Evolutionary conservation across 2,329 filamentous ascomycete species (phyloP).

Genomic region (Anthostomella pinea): DNA sequence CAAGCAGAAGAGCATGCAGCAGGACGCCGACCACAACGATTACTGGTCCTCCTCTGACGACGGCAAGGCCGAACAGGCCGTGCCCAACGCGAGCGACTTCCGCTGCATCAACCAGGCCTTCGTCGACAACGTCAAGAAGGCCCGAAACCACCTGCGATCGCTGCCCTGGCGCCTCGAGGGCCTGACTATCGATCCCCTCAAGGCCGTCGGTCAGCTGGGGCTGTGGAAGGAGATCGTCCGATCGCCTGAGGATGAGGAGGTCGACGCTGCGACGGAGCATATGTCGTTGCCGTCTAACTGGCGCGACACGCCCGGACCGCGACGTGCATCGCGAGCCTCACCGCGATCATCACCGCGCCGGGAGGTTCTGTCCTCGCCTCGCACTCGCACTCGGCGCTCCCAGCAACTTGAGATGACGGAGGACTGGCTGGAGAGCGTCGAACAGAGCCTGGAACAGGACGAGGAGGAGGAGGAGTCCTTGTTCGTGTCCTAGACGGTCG

Average conservation of each 20-base stretch:
- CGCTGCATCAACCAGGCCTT: constrained; percentile 10
- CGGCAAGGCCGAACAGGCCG: neutral
- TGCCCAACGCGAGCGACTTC: constrained; percentile 9
- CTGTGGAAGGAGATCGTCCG: constrained; percentile 22
- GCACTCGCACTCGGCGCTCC: too few relatives aligned
- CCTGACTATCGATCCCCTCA: constrained; percentile 17
- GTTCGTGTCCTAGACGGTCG: neutral
- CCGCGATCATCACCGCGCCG: neutral
- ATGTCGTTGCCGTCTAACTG: constrained; percentile 6
- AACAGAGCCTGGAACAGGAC: neutral
- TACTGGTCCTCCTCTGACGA: too few relatives aligned
- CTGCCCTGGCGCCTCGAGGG: constrained; percentile 23
- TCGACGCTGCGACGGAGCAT: too few relatives aligned
- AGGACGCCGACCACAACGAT: constrained; percentile 1
- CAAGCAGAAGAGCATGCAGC: constrained; percentile 8
- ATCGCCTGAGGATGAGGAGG: too few relatives aligned
- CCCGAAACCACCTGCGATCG: constrained; percentile 4
- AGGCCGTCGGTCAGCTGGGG: constrained; percentile 11
- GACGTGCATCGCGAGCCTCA: neutral
- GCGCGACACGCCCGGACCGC: constrained; percentile 2
- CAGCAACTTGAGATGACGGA: constrained; percentile 11
- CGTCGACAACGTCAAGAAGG: constrained; percentile 3
- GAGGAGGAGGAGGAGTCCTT: neutral
- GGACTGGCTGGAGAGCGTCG: constrained; percentile 14
- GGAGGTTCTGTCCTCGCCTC: too few relatives aligned